Conservation (phyloP, 164 flowering plant genomes). For the Vitis amurensis region DNA sequence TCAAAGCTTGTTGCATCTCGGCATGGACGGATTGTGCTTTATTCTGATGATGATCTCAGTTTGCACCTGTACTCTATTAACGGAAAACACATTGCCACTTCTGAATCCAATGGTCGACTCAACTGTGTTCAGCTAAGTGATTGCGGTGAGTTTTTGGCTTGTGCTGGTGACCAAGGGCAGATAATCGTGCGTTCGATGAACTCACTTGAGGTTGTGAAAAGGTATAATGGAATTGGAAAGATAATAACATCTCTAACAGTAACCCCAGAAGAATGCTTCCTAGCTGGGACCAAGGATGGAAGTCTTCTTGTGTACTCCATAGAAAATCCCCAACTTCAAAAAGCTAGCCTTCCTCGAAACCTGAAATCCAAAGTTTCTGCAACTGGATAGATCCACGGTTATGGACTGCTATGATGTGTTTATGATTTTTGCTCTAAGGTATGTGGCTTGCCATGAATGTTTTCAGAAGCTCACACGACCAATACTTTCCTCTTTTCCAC, state of each 20-base stretch:
- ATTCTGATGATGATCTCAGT: constrained; percentile 87
- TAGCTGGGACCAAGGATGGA: constrained; percentile 97
- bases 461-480: too few species aligned
- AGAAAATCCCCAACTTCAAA: constrained; percentile 82
- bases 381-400: constrained; percentile 30
- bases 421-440: too few species aligned
- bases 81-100: constrained; percentile 80
- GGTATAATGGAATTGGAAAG: constrained; percentile 81
- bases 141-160: constrained; percentile 89
- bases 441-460: too few species aligned
- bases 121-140: constrained; percentile 79
- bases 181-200: constrained; percentile 86
- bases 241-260: constrained; percentile 81
- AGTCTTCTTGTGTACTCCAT: constrained; percentile 89
- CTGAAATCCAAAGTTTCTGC: constrained; percentile 47
- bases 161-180: constrained; percentile 98
- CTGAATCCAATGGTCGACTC: constrained; percentile 91
- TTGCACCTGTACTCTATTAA: constrained; percentile 83
- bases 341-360: constrained; percentile 43
- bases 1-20: constrained; percentile 86
- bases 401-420: too few species aligned
- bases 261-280: constrained; percentile 91
- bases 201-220: constrained; percentile 73
- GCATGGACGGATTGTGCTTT: constrained; percentile 77
- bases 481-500: too few species aligned